These are phyloP conservation scores for Albizia julibrissin DNA, from an alignment of 306 rosid species.

Conservation along the genomic window DNA sequence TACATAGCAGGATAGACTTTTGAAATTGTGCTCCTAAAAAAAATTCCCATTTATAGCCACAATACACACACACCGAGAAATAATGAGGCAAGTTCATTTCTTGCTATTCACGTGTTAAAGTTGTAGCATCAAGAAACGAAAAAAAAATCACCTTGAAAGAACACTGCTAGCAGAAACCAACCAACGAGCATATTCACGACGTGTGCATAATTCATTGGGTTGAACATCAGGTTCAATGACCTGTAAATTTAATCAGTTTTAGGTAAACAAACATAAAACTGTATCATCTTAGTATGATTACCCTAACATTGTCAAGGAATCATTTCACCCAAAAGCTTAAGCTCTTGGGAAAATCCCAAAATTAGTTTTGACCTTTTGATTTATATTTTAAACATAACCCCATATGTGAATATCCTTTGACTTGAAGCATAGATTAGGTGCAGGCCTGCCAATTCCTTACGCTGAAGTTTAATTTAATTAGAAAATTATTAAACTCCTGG, in stretches of 20 bases:
- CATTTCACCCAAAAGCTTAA: background rate
- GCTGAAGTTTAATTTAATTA: background rate
- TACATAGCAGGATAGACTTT: conserved; percentile 99
- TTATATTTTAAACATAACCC: background rate
- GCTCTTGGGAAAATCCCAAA: background rate
- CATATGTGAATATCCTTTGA: background rate
- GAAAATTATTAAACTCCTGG: background rate
- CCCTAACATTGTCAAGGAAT: background rate
- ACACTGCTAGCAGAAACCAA: conserved; percentile 89
- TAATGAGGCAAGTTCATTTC: background rate
- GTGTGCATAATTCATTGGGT: conserved; percentile 86
- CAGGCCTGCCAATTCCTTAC: background rate
- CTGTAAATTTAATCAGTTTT: conserved; percentile 46
- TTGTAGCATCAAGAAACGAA: conserved; percentile 15
- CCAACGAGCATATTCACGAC: conserved; percentile 98
- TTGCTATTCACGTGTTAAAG: conserved; percentile 13
- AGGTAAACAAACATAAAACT: conserved; percentile 10
- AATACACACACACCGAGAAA: conserved; percentile 25
- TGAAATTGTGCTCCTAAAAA: conserved; percentile 70
- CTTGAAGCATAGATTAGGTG: background rate
- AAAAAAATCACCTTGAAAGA: conserved; percentile 77
- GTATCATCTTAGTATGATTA: background rate
- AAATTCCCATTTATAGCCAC: conserved; percentile 27
- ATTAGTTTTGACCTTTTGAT: background rate
- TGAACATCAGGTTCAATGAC: conserved; percentile 89